A percentile compares a stretch with the other conserved stretches of the same genome.
Evolutionary conservation across 345 rosid genomes (phyloP).

Genomic region (Orychophragmus violaceus): DNA sequence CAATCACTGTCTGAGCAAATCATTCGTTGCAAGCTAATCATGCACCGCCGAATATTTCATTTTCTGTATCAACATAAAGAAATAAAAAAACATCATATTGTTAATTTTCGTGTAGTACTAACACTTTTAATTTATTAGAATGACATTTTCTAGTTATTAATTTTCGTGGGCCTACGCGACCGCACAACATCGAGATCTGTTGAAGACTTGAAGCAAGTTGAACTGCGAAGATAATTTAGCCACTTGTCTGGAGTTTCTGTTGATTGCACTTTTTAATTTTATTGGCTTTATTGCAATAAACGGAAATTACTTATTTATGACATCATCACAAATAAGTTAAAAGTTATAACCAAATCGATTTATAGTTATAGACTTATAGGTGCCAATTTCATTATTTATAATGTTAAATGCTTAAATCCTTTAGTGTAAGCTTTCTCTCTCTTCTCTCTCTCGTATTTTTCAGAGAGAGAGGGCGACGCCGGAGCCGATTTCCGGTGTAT

Average conservation of each 20-base stretch:
- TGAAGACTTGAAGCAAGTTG: conserved; percentile 21
- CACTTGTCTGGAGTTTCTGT: background rate
- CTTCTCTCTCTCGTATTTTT: too few species aligned
- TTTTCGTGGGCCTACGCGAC: conserved; percentile 3
- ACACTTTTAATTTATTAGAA: background rate
- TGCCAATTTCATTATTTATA: background rate
- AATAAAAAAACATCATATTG: background rate
- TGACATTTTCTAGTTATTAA: background rate
- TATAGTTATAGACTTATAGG: background rate
- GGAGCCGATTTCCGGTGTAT: too few species aligned
- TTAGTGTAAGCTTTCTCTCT: too few species aligned
- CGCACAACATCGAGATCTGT: conserved; percentile 2
- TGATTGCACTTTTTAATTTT: background rate
- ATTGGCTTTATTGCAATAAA: background rate
- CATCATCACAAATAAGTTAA: background rate
- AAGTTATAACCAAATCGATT: background rate
- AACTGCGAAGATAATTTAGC: background rate
- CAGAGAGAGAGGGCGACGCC: too few species aligned
- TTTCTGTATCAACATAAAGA: background rate
- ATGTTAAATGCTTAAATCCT: background rate
- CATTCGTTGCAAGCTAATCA: background rate
- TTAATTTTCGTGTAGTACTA: background rate
- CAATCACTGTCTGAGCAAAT: conserved; percentile 10
- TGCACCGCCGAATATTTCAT: background rate
- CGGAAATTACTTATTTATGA: background rate